Conservation (phyloP, 2,329 filamentous ascomycete genomes). For the Penicillium paneum region DNA sequence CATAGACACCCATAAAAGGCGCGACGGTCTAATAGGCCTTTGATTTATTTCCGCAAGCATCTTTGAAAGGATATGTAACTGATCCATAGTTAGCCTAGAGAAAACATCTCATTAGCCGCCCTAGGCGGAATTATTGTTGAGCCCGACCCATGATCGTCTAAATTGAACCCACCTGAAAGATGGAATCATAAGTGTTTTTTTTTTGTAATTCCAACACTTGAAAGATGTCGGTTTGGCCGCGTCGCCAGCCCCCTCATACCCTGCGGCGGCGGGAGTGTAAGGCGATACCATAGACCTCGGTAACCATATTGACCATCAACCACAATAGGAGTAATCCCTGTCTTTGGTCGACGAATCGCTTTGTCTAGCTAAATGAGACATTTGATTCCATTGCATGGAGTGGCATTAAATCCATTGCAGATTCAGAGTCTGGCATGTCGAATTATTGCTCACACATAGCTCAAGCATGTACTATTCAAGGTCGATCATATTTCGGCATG, state of each 20-base stretch:
- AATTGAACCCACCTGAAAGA: background rate
- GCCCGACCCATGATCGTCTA: background rate
- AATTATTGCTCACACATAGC: background rate
- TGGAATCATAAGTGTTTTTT: background rate
- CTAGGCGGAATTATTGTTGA: background rate
- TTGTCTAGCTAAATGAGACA: background rate
- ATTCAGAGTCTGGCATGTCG: background rate
- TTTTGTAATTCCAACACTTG: background rate
- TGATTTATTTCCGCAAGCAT: background rate
- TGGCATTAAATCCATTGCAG: background rate
- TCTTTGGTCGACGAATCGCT: background rate
- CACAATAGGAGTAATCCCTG: background rate
- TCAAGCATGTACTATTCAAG: constrained; percentile 6
- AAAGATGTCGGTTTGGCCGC: background rate
- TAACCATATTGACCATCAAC: background rate
- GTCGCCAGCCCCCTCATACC: background rate
- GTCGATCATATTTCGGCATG: constrained; percentile 70
- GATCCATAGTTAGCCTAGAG: background rate
- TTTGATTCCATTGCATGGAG: background rate
- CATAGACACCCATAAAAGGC: background rate
- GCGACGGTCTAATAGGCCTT: background rate
- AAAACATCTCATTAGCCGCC: background rate
- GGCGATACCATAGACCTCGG: background rate
- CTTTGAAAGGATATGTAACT: background rate
- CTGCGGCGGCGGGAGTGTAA: background rate